These are phyloP conservation scores for Lagerstroemia speciosa DNA, from an alignment of 345 rosid genomes.

Conservation along the genomic window DNA sequence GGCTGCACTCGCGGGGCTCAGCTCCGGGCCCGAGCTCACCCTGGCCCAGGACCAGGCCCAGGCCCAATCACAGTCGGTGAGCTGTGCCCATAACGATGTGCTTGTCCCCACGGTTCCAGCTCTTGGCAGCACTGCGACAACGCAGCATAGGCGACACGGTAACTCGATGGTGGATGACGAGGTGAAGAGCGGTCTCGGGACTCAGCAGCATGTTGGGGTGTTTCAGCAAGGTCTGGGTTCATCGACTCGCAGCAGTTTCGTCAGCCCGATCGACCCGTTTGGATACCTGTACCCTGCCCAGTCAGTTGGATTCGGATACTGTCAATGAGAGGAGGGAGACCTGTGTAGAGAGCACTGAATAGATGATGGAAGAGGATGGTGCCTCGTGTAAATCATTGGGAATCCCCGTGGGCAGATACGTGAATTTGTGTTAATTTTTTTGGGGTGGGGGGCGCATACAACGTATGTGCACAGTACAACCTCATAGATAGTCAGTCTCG, in stretches of 20 bases:
- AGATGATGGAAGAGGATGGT: constrained; percentile 1
- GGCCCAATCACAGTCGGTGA: constrained; percentile 18
- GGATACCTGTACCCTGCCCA: constrained; percentile 48
- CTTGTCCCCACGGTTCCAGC: constrained; percentile 27
- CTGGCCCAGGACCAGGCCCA: constrained; percentile 18
- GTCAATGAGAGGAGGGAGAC: constrained; percentile 17
- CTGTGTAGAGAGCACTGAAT: no score
- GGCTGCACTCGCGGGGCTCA: constrained; percentile 59
- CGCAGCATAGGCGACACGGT: constrained; percentile 18
- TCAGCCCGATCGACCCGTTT: constrained; percentile 37
- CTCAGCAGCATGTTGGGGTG: no score
- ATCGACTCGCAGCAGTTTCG: no score
- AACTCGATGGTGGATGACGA: constrained; percentile 36
- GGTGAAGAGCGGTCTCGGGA: constrained; percentile 76
- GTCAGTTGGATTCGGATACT: constrained; percentile 38
- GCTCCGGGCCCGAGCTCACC: constrained; percentile 24
- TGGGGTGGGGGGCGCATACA: no score
- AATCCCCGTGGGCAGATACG: constrained; percentile 19
- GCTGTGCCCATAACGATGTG: constrained; percentile 18
- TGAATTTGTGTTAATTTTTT: constrained; percentile 32
- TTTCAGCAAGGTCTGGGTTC: constrained; percentile 27
- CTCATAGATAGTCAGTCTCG: no score
- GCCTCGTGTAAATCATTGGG: background rate
- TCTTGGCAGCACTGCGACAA: constrained; percentile 5
- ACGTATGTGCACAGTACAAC: no score